Base-by-base conservation (phyloP, 2,329 filamentous ascomycete genomes). In the Zymoseptoria brevis region DNA sequence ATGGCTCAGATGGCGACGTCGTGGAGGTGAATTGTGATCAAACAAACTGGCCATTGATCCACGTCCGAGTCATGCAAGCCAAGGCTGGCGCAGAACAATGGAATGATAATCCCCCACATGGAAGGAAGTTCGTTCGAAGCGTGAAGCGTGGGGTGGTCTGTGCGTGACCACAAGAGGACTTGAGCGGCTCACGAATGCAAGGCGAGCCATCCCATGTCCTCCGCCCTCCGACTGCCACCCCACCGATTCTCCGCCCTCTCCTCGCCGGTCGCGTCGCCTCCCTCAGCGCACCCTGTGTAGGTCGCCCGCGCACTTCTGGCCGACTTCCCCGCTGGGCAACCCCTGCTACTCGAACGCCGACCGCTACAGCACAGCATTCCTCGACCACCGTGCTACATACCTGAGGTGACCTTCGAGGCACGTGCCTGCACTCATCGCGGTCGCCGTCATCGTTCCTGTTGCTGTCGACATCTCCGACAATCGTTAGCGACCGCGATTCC, bases 271-370 rank as follows among this genome's bases (percentile, higher is more conserved):
- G 22, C 26, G 41, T 19, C 56, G 22, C 11, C 62, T 59, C 62
- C 60, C 62, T 58, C 54, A 50, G 24, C 53, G 52, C 53, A 62
- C 55, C 60, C 60, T 62, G 60, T 60, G 51, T 16, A 6, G n/a
- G 35, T n/a, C 35, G 35, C 35, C 35, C 7, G 35, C 13, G 35
- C 35, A 29, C 26, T 29, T 45, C 35, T 45, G 35, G 35, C 13
- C 35, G 35, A 45, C 35, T n/a, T n/a, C 13, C 13, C 35, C 35
- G 35, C 13, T 5, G 35, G 13, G 35, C 35, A 4, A 45, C 16
- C 35, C 35, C 35, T 45, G 13, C 35, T 45, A 45, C 35, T 45
- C 16, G 26, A 29, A 8, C 26, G 26, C 26, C 26, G 26, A 29
- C 26, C 26, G 26, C 26, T 45, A 16, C 35, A 45, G 35, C 35